A percentile compares a stretch with the other conserved stretches of the same genome.
phyloP scores from a whole-genome alignment of 805 yeast species.

The Myxozyma neglecta region DNA sequence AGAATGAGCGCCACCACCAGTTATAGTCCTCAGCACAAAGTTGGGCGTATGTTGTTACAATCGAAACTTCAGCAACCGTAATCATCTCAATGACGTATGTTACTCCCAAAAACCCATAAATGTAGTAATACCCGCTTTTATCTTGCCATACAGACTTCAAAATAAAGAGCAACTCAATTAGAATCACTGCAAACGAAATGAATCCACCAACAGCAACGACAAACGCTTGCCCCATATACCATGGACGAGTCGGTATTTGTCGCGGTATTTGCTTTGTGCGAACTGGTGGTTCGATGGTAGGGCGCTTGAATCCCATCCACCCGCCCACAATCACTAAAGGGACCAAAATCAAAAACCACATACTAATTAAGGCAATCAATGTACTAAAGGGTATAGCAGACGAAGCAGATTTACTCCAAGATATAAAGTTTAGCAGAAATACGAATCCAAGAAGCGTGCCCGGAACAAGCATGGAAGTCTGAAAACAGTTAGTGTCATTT shows the following conservation, averaged over 20 bases:
- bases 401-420: slow-evolving; percentile 76
- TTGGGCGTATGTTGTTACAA: slow-evolving; percentile 65
- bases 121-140: slow-evolving; percentile 72
- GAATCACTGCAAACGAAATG: slow-evolving; percentile 77
- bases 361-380: slow-evolving; percentile 55
- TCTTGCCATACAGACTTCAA: slow-evolving; percentile 79
- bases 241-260: slow-evolving; percentile 37
- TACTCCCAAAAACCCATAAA: slow-evolving; percentile 72
- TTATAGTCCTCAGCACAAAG: slow-evolving; percentile 55
- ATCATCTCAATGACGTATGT: slow-evolving; percentile 60
- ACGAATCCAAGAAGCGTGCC: slow-evolving; percentile 50
- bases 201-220: slow-evolving; percentile 56
- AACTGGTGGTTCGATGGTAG: slow-evolving; percentile 32
- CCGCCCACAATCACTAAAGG: slow-evolving; percentile 75
- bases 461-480: slow-evolving; percentile 38
- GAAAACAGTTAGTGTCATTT: not conserved
- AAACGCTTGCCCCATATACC: slow-evolving; percentile 22
- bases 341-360: slow-evolving; percentile 65
- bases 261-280: slow-evolving; percentile 39
- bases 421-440: slow-evolving; percentile 60
- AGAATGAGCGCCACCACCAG: slow-evolving; percentile 86
- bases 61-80: slow-evolving; percentile 68
- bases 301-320: slow-evolving; percentile 45
- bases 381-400: slow-evolving; percentile 79
- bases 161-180: slow-evolving; percentile 70